These are phyloP conservation scores for Microbotryomycetes sp. DNA, from an alignment of 1,284 basidiomycete species.

Conservation along the genomic window DNA sequence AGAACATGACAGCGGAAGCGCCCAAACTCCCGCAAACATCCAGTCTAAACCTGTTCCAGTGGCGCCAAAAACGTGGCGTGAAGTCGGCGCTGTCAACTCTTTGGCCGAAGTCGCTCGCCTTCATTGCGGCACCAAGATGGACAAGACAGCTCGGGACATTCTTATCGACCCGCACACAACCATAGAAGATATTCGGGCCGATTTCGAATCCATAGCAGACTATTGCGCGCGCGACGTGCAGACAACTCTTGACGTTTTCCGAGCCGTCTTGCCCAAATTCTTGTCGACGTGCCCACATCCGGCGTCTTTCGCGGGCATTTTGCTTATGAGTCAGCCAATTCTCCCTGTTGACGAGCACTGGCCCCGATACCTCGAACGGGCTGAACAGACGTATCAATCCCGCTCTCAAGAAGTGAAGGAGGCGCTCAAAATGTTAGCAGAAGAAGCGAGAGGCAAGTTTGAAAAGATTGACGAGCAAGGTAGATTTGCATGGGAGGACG, in stretches of 20 bases:
- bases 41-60: neutral
- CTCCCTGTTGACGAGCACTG: conserved; percentile 84
- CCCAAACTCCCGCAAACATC: neutral
- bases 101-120: conserved; percentile 84
- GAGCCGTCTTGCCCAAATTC: conserved; percentile 76
- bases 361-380: conserved; percentile 69
- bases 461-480: conserved; percentile 40
- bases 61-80: conserved; percentile 75
- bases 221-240: conserved; percentile 84
- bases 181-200: conserved; percentile 57
- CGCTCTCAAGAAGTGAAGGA: conserved; percentile 67
- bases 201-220: conserved; percentile 67
- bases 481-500: conserved; percentile 54
- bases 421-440: conserved; percentile 62
- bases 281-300: conserved; percentile 80
- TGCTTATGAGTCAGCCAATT: conserved; percentile 87
- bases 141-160: conserved; percentile 72
- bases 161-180: conserved; percentile 57
- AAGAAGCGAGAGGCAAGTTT: conserved; percentile 47
- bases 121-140: conserved; percentile 73
- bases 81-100: conserved; percentile 85
- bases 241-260: conserved; percentile 76
- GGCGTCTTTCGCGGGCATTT: conserved; percentile 82
- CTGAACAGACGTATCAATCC: conserved; percentile 69
- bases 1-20: neutral